Evolutionary conservation across 768 basidiomycete species (phyloP).

Genomic region (Auricularia sp.): DNA sequence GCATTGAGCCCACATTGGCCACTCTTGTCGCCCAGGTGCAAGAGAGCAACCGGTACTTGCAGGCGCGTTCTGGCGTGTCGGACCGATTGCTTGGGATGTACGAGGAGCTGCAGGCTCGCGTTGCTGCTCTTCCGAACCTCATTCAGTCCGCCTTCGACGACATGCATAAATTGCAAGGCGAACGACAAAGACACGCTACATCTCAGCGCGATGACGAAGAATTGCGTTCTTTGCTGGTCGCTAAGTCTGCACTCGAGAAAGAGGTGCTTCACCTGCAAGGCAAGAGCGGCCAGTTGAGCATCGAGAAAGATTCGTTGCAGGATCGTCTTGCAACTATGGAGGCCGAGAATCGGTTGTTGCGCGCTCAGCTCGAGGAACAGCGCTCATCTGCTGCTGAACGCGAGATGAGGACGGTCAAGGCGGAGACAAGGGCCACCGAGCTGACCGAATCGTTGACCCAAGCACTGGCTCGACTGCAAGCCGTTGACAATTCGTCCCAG

Average conservation of each 20-base stretch:
- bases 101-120: conserved; percentile 41
- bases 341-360: conserved; percentile 54
- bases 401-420: conserved; percentile 34
- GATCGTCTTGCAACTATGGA: conserved; percentile 56
- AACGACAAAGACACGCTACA: conserved; percentile 49
- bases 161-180: conserved; percentile 52
- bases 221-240: conserved; percentile 39
- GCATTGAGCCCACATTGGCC: background rate
- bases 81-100: conserved; percentile 34
- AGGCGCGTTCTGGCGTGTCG: conserved; percentile 1
- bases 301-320: conserved; percentile 65
- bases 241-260: conserved; percentile 60
- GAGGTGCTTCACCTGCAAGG: conserved; percentile 67
- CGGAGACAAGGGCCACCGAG: conserved; percentile 45
- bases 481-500: conserved; percentile 60
- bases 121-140: conserved; percentile 50
- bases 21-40: conserved; percentile 1
- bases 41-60: background rate
- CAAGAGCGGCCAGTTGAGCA: conserved; percentile 66
- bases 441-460: conserved; percentile 66
- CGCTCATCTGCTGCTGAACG: conserved; percentile 36
- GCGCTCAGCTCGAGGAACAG: conserved; percentile 44
- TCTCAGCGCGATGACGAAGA: conserved; percentile 61
- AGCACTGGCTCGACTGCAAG: conserved; percentile 60
- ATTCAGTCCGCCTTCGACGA: conserved; percentile 43